Base-by-base conservation (phyloP, 1,139 yeast genomes). In the Taphrina deformans region DNA sequence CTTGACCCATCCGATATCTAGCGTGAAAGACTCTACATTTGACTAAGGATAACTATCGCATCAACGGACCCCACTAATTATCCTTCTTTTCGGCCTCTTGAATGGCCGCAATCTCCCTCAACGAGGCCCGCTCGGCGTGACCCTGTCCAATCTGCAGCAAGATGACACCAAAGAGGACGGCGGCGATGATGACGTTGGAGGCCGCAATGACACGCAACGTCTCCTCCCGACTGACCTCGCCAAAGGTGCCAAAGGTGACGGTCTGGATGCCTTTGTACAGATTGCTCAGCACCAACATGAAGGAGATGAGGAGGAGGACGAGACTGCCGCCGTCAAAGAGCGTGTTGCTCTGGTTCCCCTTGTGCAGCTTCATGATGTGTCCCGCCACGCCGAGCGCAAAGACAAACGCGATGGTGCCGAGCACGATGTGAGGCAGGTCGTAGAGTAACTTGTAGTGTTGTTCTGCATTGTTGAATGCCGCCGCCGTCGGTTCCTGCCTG, bases 131-230 rank as follows among this genome's bases (percentile, higher is more conserved):
- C 72, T 85, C 87, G 58, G 97, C 96, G 78, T 88, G 92, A 82
- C 89, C 90, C 74, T 93, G 83, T 26, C 98, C 98, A 61, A 83
- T 85, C 79, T 93, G 98, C 70, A 93, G 81, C 14, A 89, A 82
- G 66, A 91, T 77, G 23, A 91, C 89, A 68, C 97, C 98, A 31
- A 85, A 73, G 66, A 92, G 79, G 21, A 88, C 81, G 67, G 90
- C 76, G 23, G 88, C 84, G 69, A 89, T 80, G 80, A 93, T 87
- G 55, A 88, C 83, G 76, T 87, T 87, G 52, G 96, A 86, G 4
- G 98, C 97, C 52, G 96, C 97, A 75, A 93, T 84, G 51, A 93
- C 97, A 71, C 89, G 89, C 72, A 93, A 78, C 26, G 98, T 98
- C 31, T 96, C 90, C 69, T 81, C 80, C 75, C 83, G 85, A 72